Conservation (phyloP, 176 grass and related monocot species). For the Urochloa ruziziensis region DNA sequence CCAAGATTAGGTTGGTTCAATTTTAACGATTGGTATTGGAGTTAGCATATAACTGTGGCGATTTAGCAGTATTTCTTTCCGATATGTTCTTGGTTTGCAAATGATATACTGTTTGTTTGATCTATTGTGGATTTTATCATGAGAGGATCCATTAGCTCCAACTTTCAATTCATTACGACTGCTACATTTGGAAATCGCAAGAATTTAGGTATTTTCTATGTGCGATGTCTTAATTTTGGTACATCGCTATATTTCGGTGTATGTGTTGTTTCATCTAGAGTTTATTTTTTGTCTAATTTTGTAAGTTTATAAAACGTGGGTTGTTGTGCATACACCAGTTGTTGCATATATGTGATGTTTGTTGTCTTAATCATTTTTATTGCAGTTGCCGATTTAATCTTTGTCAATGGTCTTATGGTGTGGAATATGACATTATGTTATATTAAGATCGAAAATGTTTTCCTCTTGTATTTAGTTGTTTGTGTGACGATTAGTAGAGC, state of each 20-base stretch:
- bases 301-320: not conserved
- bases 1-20: not conserved
- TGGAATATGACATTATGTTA: not conserved
- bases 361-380: slow-evolving; percentile 1
- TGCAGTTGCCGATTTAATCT: slow-evolving; percentile 8
- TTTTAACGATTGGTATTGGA: not conserved
- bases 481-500: not conserved
- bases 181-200: not conserved
- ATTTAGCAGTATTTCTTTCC: not conserved
- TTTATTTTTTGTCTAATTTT: not conserved
- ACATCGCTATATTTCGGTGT: not conserved
- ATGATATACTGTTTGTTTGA: not conserved
- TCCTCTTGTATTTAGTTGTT: not conserved
- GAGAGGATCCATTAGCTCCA: not conserved
- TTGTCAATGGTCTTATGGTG: not conserved
- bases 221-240: not conserved
- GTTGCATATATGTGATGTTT: not conserved
- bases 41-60: not conserved
- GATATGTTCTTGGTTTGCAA: not conserved
- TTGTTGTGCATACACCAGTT: not conserved
- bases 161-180: not conserved
- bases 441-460: not conserved
- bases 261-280: not conserved
- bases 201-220: not conserved
- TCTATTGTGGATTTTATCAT: not conserved